Base-by-base conservation (phyloP, 352 stramenopile genomes). In the Stephanocyclus meneghinianus region DNA sequence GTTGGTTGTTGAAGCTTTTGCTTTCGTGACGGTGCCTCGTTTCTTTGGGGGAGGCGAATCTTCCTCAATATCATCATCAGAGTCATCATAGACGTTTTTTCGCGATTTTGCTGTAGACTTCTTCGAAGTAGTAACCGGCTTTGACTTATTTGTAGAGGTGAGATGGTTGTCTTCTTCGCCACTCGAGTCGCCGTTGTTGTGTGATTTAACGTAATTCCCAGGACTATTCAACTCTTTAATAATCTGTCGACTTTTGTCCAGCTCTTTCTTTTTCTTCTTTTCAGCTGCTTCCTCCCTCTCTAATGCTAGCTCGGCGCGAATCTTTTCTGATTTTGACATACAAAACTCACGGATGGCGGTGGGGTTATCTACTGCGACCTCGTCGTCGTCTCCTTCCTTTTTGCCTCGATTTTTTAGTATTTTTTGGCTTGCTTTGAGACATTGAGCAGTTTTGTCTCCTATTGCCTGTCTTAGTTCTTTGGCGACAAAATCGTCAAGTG, bases 401-500 rank as follows among this genome's bases (percentile, higher is more conserved):
- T 56, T 78, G 50, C 78, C 81, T 67, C 78, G 44, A n/a, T 62
- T 55, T 72, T 67, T 72, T 4, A 63, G 64, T 16, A 51, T 15
- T 18, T 44, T 51, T 15, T 72, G 64, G 15, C 45, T 62, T 42
- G 70, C n/a, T 35, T 53, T 70, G 21, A 90, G 66, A 45, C 32
- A 56, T 8, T 81, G 15, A 5, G 64, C 62, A 18, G 89, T 75
- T 30, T 67, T 45, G n/a, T 87, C 85, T 10, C 29, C 26, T 47
- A 94, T 90, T 32, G 88, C 82, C 16, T 74, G 45, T 2, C 57
- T 72, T 55, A 85, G 62, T n/a, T 84, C 66, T 78, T 95, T 94
- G 42, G 86, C 57, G 0, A 95, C 90, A 75, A 92, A 95, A 13
- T 93, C 86, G 42, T 94, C 84, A 8, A 95, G 75, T 3, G 91